Base-by-base conservation (phyloP, 2,329 filamentous ascomycete species). In the Simplicillium sp. region DNA sequence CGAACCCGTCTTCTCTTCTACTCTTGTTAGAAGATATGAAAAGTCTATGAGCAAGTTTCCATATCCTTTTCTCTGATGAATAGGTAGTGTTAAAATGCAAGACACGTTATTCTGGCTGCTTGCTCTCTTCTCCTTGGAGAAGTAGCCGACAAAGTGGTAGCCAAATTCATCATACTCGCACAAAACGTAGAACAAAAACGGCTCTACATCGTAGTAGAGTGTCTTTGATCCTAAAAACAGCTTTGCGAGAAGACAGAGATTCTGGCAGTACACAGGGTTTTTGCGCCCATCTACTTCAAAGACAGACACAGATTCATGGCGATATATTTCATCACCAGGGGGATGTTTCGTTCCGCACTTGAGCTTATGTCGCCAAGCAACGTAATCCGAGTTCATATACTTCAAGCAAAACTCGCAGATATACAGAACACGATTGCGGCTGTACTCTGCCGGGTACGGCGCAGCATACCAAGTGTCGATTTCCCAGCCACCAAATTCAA, bases 401-500 rank as follows among this genome's bases (percentile, higher is more conserved):
- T 97, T 98, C 45, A 98, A 71, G 59, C 92, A 98, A 61, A 97
- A 98, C 61, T 98, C 94, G 71, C 92, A 98, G 48, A 98, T 97
- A 63, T 95, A 97, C n/a, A 98, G 75, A 31, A 95, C 85, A 25
- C 87, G 82, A 57, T 98, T 97, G 48, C 90, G 81, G 59, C 88
- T 97, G 68, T 98, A 98, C 63, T 98, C 92, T 58, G 96, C 92
- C 0, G 92, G 92, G 58, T 98, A 98, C 11, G 92, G 94, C 32
- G 92, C 92, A 25, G 92, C 90, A 64, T 98, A 96, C 89, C 92
- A 97, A 3, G 92, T 98, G 58, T 98, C 92, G 52, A 98, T 98
- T 61, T 98, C 92, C 73, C 84, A 94, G 39, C 88, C 87, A 36
- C 92, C 92, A 64, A 98, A 97, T 54, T 95, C 92, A 65, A 98